phyloP scores from a whole-genome alignment of 108 stramenopile species.

The Stephanodiscus minutulus region DNA sequence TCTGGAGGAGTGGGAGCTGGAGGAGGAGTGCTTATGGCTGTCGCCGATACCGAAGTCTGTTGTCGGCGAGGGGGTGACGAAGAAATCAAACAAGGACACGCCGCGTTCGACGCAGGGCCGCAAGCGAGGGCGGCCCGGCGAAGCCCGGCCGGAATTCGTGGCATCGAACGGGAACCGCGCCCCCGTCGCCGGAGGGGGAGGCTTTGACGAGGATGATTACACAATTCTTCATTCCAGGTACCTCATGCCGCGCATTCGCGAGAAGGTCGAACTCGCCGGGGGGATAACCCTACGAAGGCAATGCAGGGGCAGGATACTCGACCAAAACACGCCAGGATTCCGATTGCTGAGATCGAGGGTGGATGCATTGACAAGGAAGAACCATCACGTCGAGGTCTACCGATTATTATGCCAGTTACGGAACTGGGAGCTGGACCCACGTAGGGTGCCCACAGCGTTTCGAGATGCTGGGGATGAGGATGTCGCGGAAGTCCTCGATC shows the following conservation, averaged over 20 bases:
- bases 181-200: not conserved
- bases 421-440: constrained; percentile 31
- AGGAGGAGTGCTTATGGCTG: not conserved
- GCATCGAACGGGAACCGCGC: not conserved
- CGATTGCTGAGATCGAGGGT: constrained; percentile 18
- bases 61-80: too few species aligned
- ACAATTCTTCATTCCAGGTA: constrained; percentile 20
- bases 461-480: constrained; percentile 6
- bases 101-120: too few species aligned
- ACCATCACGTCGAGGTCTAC: constrained; percentile 19
- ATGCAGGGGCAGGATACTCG: constrained; percentile 17
- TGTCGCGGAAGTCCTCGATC: constrained; percentile 17
- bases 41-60: too few species aligned
- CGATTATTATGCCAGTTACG: constrained; percentile 27
- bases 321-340: constrained; percentile 16
- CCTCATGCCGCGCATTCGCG: constrained; percentile 18
- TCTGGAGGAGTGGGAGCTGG: not conserved
- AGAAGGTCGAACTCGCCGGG: constrained; percentile 14
- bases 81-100: too few species aligned
- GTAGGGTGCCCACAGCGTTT: constrained; percentile 9
- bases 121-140: not conserved
- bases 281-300: constrained; percentile 32
- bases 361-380: constrained; percentile 15
- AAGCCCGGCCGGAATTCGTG: not conserved
- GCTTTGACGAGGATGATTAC: constrained; percentile 26